phyloP scores from a whole-genome alignment of 1,284 basidiomycete species.

The Rhodotorula glutinis region DNA sequence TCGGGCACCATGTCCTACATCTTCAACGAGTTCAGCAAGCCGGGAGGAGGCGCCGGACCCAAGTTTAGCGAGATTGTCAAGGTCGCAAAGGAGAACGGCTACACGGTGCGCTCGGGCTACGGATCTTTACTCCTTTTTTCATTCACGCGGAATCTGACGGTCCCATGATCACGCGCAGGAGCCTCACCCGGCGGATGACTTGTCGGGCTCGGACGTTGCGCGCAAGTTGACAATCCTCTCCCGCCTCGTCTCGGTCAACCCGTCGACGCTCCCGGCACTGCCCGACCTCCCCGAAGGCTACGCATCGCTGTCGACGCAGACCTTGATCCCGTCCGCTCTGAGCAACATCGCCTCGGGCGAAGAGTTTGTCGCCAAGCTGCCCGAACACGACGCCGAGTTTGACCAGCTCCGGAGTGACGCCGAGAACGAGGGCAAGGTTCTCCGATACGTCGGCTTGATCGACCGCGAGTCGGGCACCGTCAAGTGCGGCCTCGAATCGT shows the following conservation, averaged over 20 bases:
- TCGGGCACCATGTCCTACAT: slow-evolving; percentile 98
- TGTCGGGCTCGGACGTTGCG: slow-evolving; percentile 94
- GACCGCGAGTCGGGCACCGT: slow-evolving; percentile 71
- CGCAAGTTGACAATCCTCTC: slow-evolving; percentile 95
- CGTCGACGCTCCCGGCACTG: slow-evolving; percentile 44
- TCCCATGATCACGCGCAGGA: slow-evolving; percentile 58
- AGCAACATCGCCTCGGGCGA: slow-evolving; percentile 66
- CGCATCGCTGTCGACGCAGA: slow-evolving; percentile 74
- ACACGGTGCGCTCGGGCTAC: slow-evolving; percentile 63
- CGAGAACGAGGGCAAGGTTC: slow-evolving; percentile 69
- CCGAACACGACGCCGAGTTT: slow-evolving; percentile 80
- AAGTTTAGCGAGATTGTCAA: slow-evolving; percentile 86
- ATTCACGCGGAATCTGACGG: too few species aligned
- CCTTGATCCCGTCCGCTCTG: slow-evolving; percentile 77
- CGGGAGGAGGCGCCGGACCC: slow-evolving; percentile 50
- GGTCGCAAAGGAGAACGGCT: slow-evolving; percentile 85
- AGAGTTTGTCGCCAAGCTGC: slow-evolving; percentile 75
- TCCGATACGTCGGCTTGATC: slow-evolving; percentile 92
- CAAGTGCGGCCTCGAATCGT: slow-evolving; percentile 85
- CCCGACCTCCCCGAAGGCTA: slow-evolving; percentile 63
- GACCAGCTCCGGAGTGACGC: slow-evolving; percentile 73
- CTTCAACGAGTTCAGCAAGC: slow-evolving; percentile 87
- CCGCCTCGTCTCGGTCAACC: slow-evolving; percentile 61
- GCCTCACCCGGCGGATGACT: slow-evolving; percentile 93
- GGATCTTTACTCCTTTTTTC: too few species aligned